Evolutionary conservation across 257 asterid genomes (phyloP).

Genomic region (Craterostigma plantagineum): DNA sequence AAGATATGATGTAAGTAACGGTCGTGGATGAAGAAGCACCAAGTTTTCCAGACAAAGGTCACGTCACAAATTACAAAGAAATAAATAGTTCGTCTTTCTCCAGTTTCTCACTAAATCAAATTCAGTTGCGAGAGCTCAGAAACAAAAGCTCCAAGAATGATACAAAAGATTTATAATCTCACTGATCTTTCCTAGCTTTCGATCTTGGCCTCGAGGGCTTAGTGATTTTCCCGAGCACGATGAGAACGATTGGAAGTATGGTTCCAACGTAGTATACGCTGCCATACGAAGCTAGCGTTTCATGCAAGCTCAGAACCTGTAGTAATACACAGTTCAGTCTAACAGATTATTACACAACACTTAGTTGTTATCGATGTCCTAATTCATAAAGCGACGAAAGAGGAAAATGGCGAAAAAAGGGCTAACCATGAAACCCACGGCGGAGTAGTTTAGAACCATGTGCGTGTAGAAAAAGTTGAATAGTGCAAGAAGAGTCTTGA

Average conservation of each 20-base stretch:
- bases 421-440: conserved; percentile 73
- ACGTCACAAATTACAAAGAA: too few relatives aligned
- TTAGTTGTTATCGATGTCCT: neutral
- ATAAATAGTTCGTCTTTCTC: too few relatives aligned
- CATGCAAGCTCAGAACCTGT: conserved; percentile 69
- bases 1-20: too few relatives aligned
- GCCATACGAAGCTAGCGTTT: conserved; percentile 56
- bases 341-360: neutral
- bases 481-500: conserved; percentile 30
- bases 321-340: neutral
- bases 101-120: too few relatives aligned
- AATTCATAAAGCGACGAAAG: neutral
- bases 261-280: conserved; percentile 84
- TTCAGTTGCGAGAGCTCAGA: too few relatives aligned
- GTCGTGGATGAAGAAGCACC: too few relatives aligned
- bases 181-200: conserved; percentile 54
- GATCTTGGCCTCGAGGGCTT: conserved; percentile 48
- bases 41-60: too few relatives aligned
- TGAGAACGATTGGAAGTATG: conserved; percentile 34
- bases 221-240: conserved; percentile 54
- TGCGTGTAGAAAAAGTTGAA: conserved; percentile 59
- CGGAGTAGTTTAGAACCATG: conserved; percentile 67
- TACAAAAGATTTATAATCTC: conserved; percentile 10
- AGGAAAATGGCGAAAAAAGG: too few relatives aligned
- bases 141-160: neutral